Evolutionary conservation across 768 basidiomycete species (phyloP).

Genomic region (Mycena pura): DNA sequence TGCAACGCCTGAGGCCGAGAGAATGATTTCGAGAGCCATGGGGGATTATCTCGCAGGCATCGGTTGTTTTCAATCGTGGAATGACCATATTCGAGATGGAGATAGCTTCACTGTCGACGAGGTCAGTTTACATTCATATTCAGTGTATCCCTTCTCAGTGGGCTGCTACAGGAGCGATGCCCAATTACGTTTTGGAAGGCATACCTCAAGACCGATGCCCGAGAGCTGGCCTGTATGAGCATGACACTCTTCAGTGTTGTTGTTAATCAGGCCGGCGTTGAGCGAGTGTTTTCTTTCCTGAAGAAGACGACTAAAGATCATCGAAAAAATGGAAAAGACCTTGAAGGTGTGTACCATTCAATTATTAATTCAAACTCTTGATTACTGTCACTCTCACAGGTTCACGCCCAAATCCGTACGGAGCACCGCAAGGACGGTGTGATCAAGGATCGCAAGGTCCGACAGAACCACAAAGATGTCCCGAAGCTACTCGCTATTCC

Average conservation of each 20-base stretch:
- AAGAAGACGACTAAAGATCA: conserved; percentile 5
- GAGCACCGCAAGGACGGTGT: background rate
- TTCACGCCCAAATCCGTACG: background rate
- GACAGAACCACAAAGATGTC: background rate
- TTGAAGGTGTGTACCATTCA: background rate
- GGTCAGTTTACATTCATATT: too few species aligned
- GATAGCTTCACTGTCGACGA: too few species aligned
- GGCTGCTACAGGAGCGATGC: background rate
- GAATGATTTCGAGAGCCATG: conserved; percentile 5
- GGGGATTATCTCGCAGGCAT: conserved; percentile 12
- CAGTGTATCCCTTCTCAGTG: background rate
- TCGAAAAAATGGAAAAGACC: conserved; percentile 1
- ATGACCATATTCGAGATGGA: background rate
- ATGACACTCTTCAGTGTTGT: background rate
- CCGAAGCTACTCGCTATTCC: background rate
- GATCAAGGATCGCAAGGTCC: background rate
- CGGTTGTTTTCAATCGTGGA: conserved; percentile 7
- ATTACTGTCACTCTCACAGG: background rate
- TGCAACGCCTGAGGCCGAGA: background rate
- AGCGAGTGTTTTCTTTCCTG: background rate
- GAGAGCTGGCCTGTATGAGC: background rate
- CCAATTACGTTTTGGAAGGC: conserved; percentile 3
- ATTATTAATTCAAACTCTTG: too few species aligned
- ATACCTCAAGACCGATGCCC: background rate
- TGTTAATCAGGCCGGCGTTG: conserved; percentile 6